These are phyloP conservation scores for Leptodontidium sp. DNA, from an alignment of 2,329 filamentous ascomycete species.

Conservation along the genomic window DNA sequence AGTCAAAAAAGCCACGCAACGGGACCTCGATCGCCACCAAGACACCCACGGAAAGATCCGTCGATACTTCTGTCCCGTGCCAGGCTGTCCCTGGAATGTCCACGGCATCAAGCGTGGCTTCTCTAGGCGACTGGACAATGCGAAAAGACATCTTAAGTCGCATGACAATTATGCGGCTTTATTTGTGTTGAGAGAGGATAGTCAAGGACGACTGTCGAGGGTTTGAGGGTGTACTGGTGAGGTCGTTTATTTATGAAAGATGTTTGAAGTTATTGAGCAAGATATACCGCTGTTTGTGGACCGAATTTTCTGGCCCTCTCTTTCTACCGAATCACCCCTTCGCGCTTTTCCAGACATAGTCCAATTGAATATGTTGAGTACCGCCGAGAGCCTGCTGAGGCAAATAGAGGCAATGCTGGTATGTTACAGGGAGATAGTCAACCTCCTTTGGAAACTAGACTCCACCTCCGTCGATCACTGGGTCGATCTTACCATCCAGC, in stretches of 20 bases:
- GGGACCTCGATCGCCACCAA: constrained; percentile 29
- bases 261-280: constrained; percentile 24
- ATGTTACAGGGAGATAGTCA: too few relatives aligned
- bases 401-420: not conserved
- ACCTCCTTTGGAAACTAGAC: too few relatives aligned
- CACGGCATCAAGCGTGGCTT: constrained; percentile 26
- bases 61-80: constrained; percentile 27
- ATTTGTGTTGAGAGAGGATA: constrained; percentile 31
- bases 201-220: constrained; percentile 30
- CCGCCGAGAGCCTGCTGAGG: not conserved
- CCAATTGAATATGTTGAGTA: not conserved
- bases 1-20: constrained; percentile 26
- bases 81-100: constrained; percentile 19
- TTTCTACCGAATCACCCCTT: too few relatives aligned
- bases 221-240: constrained; percentile 21
- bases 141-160: constrained; percentile 32
- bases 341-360: not conserved
- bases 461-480: too few relatives aligned
- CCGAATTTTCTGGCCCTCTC: too few relatives aligned
- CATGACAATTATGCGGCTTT: constrained; percentile 22
- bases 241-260: constrained; percentile 31
- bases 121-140: constrained; percentile 31
- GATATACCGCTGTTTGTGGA: too few relatives aligned
- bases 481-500: not conserved
- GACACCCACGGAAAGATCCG: constrained; percentile 32